phyloP scores from a whole-genome alignment of 192 early-diverging fungal species.

The Entomortierella beljakovae region DNA sequence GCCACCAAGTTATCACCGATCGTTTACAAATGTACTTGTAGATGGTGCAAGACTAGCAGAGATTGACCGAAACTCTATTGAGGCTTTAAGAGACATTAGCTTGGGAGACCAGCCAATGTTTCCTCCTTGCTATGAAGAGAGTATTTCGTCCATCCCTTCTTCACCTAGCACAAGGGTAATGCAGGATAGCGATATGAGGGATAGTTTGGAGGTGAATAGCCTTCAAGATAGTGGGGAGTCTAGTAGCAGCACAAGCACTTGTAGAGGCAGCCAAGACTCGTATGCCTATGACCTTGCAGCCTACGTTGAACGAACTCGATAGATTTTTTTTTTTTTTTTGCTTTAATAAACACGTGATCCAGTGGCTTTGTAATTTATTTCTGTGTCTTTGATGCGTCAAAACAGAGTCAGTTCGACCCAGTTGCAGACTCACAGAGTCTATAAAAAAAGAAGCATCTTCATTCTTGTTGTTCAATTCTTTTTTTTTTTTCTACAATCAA shows the following conservation, averaged over 20 bases:
- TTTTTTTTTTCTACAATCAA: conserved; percentile 6
- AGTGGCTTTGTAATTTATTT: conserved; percentile 10
- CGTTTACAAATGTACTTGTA: conserved; percentile 18
- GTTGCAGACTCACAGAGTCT: neutral
- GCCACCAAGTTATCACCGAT: conserved; percentile 28
- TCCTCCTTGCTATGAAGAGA: conserved; percentile 24
- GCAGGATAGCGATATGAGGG: neutral
- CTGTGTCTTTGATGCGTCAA: neutral
- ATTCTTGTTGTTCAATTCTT: neutral
- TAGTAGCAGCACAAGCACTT: neutral
- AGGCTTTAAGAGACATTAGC: conserved; percentile 4
- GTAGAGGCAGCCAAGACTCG: conserved; percentile 3
- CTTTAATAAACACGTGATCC: conserved; percentile 10
- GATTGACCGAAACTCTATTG: conserved; percentile 20
- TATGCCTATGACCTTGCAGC: conserved; percentile 9
- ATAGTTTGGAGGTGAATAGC: neutral
- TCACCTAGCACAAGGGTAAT: neutral
- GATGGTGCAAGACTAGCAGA: conserved; percentile 12
- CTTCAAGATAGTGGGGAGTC: neutral
- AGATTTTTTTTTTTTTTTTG: neutral
- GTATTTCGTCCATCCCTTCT: conserved; percentile 3
- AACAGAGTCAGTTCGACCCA: neutral
- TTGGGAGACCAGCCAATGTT: neutral
- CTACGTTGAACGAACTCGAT: neutral
- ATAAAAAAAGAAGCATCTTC: neutral